These are phyloP conservation scores for Hypoxylon rubiginosum DNA, from an alignment of 2,329 filamentous ascomycete species.

Conservation along the genomic window DNA sequence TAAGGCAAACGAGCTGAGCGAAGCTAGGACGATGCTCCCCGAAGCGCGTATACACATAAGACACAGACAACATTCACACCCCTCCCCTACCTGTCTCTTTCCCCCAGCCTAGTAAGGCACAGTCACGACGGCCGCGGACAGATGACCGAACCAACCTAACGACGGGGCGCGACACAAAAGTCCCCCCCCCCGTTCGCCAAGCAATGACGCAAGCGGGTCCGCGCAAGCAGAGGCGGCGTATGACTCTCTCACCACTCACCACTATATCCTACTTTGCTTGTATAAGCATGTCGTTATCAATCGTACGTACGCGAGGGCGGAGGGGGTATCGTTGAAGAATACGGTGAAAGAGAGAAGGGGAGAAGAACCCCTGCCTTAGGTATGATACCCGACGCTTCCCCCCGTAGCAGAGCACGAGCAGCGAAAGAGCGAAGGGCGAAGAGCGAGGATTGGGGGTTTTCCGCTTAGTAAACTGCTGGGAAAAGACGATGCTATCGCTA, in stretches of 20 bases:
- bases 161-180: conserved; percentile 1
- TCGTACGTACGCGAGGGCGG: neutral
- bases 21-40: neutral
- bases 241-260: neutral
- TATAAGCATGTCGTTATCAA: neutral
- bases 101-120: neutral
- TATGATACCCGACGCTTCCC: neutral
- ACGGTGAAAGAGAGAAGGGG: neutral
- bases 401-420: neutral
- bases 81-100: neutral
- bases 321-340: conserved; percentile 13
- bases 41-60: no score
- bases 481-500: neutral
- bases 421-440: no score
- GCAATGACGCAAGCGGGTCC: neutral
- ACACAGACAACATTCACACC: neutral
- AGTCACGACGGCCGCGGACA: neutral
- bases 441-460: no score
- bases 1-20: conserved; percentile 10
- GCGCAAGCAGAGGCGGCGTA: no score
- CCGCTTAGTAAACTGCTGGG: neutral
- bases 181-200: conserved; percentile 6
- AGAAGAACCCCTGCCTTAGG: neutral
- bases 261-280: neutral
- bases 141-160: conserved; percentile 4